Evolutionary conservation across 2,329 filamentous ascomycete genomes (phyloP).

Genomic region (Alternaria arbusti): DNA sequence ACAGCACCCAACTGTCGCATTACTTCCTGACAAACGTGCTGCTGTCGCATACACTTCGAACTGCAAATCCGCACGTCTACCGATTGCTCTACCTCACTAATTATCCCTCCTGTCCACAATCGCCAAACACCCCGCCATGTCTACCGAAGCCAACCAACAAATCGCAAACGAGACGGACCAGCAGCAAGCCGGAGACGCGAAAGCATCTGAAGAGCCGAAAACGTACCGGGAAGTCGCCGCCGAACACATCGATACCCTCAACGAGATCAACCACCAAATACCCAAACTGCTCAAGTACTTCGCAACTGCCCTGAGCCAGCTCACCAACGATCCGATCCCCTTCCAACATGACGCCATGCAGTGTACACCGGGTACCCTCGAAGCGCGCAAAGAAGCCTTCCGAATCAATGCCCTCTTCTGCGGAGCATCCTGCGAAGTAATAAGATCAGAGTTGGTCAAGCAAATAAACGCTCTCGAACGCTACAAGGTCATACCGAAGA

Average conservation of each 20-base stretch:
- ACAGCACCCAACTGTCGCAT: neutral
- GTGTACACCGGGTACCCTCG: constrained; percentile 41
- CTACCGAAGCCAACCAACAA: constrained; percentile 11
- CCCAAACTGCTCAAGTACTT: constrained; percentile 73
- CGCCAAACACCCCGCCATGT: constrained; percentile 19
- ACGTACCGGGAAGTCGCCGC: constrained; percentile 42
- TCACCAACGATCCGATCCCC: constrained; percentile 58
- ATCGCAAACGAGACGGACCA: constrained; percentile 2
- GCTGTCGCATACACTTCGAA: neutral
- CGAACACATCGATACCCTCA: constrained; percentile 41
- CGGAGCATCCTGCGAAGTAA: constrained; percentile 70
- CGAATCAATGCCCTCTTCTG: constrained; percentile 68
- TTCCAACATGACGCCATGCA: constrained; percentile 41
- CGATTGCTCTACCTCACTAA: neutral
- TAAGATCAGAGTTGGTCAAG: constrained; percentile 32
- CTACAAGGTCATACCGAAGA: constrained; percentile 41
- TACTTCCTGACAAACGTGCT: neutral
- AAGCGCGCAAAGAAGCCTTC: constrained; percentile 51
- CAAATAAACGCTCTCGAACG: constrained; percentile 42
- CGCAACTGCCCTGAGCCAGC: constrained; percentile 76
- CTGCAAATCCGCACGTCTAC: neutral
- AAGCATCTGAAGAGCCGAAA: constrained; percentile 16
- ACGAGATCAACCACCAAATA: constrained; percentile 35
- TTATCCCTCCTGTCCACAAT: neutral
- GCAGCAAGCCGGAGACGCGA: constrained; percentile 2